Base-by-base conservation (phyloP, 2,329 filamentous ascomycete genomes). In the Aspergillus oerlinghausenensis region DNA sequence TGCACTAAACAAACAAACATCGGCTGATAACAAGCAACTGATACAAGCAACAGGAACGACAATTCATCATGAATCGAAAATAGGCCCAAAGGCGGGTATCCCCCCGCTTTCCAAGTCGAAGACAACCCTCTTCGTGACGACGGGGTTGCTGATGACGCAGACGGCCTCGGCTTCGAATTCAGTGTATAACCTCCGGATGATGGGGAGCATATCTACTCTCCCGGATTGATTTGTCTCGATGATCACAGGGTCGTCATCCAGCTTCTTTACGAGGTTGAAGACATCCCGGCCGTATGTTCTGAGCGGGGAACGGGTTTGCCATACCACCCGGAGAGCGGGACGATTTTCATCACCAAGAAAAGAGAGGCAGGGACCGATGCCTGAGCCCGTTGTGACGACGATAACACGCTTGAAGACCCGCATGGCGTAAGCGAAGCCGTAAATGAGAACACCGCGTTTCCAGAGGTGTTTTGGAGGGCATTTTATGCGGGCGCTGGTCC, bases 81-180 rank as follows among this genome's bases (percentile, higher is more conserved):
- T 89, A 8, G 88, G 86, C 6, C 88, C 89, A 73, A 82, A 91
- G 8, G 87, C 87, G 2, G 84, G 80, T 7, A 90, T 72, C 0
- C 87, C 86, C 55, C 85, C 78, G 40, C 78, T 80, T 73, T 90
- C 87, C 51, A 92, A 74, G 8, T 82, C 85, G 67, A 86, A 88
- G 0, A 91, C 87, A 1, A 91, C 79, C 74, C 83, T 84, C 65
- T 80, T 80, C 19, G 88, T 90, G 35, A 90, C 80, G 55, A 74
- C 80, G 56, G 86, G 83, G 68, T 91, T 92, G 55, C 85, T 85
- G 65, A 92, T 87, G 58, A 90, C 81, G 66, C 90, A 86, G 40
- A 90, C 86, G 2, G 87, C 88, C 77, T 91, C 88, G 1, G 81
- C 80, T 0, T 73, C 62, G 26, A 76, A 76, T 32, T 80, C 71